These are phyloP conservation scores for Rhizopus arrhizus DNA, from an alignment of 371 early-diverging fungal species.

Conservation along the genomic window DNA sequence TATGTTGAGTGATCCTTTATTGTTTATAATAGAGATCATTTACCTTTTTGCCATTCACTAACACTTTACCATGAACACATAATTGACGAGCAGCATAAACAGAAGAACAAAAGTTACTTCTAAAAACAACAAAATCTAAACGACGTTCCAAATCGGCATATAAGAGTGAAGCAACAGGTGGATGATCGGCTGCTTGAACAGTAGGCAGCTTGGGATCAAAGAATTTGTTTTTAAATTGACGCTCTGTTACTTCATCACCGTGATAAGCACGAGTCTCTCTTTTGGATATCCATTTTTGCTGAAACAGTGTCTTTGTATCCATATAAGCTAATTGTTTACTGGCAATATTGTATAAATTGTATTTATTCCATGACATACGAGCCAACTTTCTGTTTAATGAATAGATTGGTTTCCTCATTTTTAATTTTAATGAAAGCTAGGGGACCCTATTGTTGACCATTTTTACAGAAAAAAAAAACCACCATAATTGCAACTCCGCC, in stretches of 20 bases:
- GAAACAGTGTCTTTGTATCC: conserved; percentile 81
- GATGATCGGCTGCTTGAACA: conserved; percentile 64
- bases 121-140: conserved; percentile 89
- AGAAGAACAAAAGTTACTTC: conserved; percentile 87
- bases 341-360: conserved; percentile 88
- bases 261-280: conserved; percentile 93
- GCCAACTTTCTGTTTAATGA: conserved; percentile 72
- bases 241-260: conserved; percentile 85
- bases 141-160: conserved; percentile 91
- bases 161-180: conserved; percentile 80
- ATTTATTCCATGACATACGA: conserved; percentile 93
- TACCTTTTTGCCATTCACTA: conserved; percentile 89
- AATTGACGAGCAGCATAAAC: conserved; percentile 84
- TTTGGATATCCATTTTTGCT: conserved; percentile 94
- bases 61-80: conserved; percentile 86
- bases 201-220: conserved; percentile 77
- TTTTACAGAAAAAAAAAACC: not conserved
- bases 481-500: conserved; percentile 4
- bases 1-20: not conserved
- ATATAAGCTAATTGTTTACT: conserved; percentile 60
- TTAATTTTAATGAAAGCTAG: conserved; percentile 1
- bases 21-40: not conserved
- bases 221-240: conserved; percentile 73
- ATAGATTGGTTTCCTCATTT: conserved; percentile 56
- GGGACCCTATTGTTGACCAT: not conserved